phyloP scores from a whole-genome alignment of 306 rosid species.

The Vigna mungo region DNA sequence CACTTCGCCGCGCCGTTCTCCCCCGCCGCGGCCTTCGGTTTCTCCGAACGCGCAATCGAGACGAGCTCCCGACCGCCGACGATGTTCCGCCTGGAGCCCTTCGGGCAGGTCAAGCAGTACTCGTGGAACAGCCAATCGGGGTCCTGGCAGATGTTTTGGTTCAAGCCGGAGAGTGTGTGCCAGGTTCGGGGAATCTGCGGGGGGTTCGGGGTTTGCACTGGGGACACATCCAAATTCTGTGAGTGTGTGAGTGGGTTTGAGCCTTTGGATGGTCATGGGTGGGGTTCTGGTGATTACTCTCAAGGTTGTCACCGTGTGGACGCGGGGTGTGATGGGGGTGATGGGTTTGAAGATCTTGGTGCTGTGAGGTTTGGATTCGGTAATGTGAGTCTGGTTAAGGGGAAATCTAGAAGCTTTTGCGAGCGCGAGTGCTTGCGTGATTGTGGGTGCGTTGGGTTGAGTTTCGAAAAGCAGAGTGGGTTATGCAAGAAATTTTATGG shows the following conservation, averaged over 20 bases:
- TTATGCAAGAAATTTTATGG: conserved; percentile 58
- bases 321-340: conserved; percentile 44
- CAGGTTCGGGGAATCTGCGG: conserved; percentile 66
- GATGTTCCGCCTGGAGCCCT: conserved; percentile 56
- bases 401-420: conserved; percentile 47
- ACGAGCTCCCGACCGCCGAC: conserved; percentile 53
- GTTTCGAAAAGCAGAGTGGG: conserved; percentile 42
- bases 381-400: conserved; percentile 9
- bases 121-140: conserved; percentile 62
- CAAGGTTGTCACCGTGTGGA: conserved; percentile 56
- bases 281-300: conserved; percentile 63
- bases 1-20: conserved; percentile 56
- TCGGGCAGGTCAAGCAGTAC: conserved; percentile 72
- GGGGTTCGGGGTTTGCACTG: conserved; percentile 60
- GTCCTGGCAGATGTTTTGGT: conserved; percentile 77
- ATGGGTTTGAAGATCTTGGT: conserved; percentile 56
- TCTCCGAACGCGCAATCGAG: conserved; percentile 54
- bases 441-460: conserved; percentile 66
- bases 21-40: conserved; percentile 75
- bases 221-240: conserved; percentile 33
- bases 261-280: conserved; percentile 51
- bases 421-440: conserved; percentile 52
- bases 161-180: conserved; percentile 55
- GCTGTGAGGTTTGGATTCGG: conserved; percentile 42
- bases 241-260: conserved; percentile 59